Conservation (phyloP, 192 early-diverging fungal genomes). For the Umbelopsis isabellina region DNA sequence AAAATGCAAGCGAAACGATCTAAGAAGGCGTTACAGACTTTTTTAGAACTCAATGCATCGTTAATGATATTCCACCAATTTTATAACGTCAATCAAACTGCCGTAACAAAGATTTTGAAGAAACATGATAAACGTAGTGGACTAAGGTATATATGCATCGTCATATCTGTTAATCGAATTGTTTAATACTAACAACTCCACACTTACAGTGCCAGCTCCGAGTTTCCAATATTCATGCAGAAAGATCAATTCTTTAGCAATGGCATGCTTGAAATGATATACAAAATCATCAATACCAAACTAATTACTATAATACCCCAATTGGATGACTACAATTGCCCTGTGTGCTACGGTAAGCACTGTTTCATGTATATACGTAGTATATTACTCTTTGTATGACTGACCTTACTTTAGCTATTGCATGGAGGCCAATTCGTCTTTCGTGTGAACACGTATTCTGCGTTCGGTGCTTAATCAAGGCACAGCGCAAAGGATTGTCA, state of each 20-base stretch:
- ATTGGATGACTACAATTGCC: constrained; percentile 78
- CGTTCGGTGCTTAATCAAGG: constrained; percentile 79
- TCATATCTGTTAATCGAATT: background rate
- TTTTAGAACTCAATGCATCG: constrained; percentile 70
- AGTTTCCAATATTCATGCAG: constrained; percentile 56
- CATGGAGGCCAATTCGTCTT: constrained; percentile 80
- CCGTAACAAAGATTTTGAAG: constrained; percentile 84
- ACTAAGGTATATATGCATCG: constrained; percentile 44
- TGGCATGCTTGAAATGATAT: constrained; percentile 60
- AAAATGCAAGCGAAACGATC: constrained; percentile 26
- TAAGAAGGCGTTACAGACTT: constrained; percentile 46
- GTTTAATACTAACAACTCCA: background rate
- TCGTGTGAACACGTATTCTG: constrained; percentile 79
- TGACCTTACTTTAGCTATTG: constrained; percentile 48
- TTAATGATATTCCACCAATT: constrained; percentile 72
- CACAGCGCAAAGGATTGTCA: constrained; percentile 60
- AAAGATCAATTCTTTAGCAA: constrained; percentile 54
- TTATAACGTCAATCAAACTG: constrained; percentile 74
- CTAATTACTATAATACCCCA: constrained; percentile 78
- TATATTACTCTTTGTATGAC: background rate
- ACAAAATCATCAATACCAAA: constrained; percentile 63
- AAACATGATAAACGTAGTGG: constrained; percentile 89
- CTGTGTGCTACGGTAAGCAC: constrained; percentile 70
- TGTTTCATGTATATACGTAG: constrained; percentile 12
- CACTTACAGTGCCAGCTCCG: constrained; percentile 47